A percentile compares a stretch with the other conserved stretches of the same genome.
Evolutionary conservation across 2,329 filamentous ascomycete species (phyloP).

Genomic region (Sphaerulina populicola): DNA sequence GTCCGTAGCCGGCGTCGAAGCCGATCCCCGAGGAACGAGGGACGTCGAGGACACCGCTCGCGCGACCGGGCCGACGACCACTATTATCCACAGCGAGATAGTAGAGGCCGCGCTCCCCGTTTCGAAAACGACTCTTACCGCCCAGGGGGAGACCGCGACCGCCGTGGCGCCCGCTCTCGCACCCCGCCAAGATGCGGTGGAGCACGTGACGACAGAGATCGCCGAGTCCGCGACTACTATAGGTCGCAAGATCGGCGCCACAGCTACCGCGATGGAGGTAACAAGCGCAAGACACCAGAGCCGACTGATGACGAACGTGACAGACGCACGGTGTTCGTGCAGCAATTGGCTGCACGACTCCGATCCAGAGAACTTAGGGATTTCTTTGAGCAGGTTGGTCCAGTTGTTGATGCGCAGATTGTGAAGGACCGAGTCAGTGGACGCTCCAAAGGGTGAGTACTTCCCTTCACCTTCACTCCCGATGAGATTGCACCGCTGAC

Average conservation of each 20-base stretch:
- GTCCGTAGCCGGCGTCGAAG: conserved; percentile 27
- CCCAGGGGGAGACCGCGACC: conserved; percentile 36
- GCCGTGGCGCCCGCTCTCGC: conserved; percentile 52
- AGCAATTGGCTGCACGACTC: conserved; percentile 90
- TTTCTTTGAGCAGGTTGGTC: conserved; percentile 86
- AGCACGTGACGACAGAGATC: conserved; percentile 56
- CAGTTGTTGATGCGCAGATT: conserved; percentile 95
- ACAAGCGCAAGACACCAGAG: conserved; percentile 48
- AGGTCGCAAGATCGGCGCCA: conserved; percentile 38
- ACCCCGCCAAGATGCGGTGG: conserved; percentile 48
- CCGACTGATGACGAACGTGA: conserved; percentile 93
- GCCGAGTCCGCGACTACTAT: conserved; percentile 55
- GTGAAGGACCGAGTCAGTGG: conserved; percentile 96
- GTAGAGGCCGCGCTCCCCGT: conserved; percentile 27
- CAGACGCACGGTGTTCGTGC: conserved; percentile 92
- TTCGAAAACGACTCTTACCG: conserved; percentile 33
- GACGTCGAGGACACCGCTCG: conserved; percentile 21
- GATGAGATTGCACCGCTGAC: conserved; percentile 33
- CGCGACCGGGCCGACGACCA: conserved; percentile 24
- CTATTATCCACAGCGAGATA: conserved; percentile 35
- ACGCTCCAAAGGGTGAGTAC: conserved; percentile 84
- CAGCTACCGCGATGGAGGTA: conserved; percentile 33
- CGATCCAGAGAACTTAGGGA: conserved; percentile 85
- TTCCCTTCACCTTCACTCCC: not conserved
- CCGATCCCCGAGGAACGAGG: conserved; percentile 22